phyloP scores from a whole-genome alignment of 129 eudicot species.

The Chrysanthemum seticuspe region DNA sequence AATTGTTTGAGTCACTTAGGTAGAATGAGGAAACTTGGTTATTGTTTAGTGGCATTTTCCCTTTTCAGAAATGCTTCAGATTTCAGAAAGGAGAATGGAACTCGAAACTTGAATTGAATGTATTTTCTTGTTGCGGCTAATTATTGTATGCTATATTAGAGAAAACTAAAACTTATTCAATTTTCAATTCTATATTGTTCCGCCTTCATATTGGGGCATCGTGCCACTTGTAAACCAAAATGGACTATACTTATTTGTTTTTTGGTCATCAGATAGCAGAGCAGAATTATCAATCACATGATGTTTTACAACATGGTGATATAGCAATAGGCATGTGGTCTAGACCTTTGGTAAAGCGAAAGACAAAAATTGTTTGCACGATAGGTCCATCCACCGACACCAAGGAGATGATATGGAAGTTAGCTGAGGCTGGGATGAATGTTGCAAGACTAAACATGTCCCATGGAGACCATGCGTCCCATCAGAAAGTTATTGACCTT shows the following conservation, averaged over 20 bases:
- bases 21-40: no score
- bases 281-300: slow-evolving; percentile 41
- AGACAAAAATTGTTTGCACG: slow-evolving; percentile 94
- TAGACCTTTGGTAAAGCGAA: slow-evolving; percentile 78
- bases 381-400: slow-evolving; percentile 97
- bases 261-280: slow-evolving; percentile 44
- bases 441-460: slow-evolving; percentile 96
- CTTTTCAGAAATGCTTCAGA: no score
- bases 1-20: no score
- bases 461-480: slow-evolving; percentile 94
- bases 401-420: slow-evolving; percentile 94
- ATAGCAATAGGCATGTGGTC: slow-evolving; percentile 63
- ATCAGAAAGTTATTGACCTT: slow-evolving; percentile 88
- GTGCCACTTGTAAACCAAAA: slow-evolving; percentile 4
- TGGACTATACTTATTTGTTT: background rate
- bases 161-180: background rate
- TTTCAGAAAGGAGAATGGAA: no score
- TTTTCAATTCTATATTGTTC: background rate
- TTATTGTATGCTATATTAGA: background rate
- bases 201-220: background rate
- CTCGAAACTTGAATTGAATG: no score
- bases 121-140: no score
- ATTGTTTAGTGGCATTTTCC: no score
- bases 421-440: slow-evolving; percentile 98
- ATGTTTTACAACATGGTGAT: slow-evolving; percentile 52